Evolutionary conservation across 2,329 filamentous ascomycete genomes (phyloP).

Genomic region (Zalaria obscura): DNA sequence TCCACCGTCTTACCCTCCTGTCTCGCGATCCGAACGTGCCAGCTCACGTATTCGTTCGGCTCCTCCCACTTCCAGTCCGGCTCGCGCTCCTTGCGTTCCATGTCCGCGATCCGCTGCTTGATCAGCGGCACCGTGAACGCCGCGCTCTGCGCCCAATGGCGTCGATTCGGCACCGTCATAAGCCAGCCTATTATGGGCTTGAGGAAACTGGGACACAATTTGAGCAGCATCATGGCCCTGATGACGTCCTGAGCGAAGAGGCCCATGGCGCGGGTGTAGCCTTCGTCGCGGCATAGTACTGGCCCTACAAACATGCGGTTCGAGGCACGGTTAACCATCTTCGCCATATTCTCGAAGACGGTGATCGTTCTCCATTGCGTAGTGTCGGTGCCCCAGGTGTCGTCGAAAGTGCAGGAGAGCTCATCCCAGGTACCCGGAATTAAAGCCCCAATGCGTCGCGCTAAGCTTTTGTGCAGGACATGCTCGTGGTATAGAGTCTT

Average conservation of each 20-base stretch:
- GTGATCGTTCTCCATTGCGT: slow-evolving; percentile 22
- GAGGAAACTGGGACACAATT: slow-evolving; percentile 32
- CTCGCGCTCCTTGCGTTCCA: slow-evolving; percentile 29
- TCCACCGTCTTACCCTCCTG: slow-evolving; percentile 30
- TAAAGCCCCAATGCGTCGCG: slow-evolving; percentile 23
- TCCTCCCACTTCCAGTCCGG: slow-evolving; percentile 26
- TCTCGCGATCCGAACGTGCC: slow-evolving; percentile 39
- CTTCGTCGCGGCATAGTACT: slow-evolving; percentile 30
- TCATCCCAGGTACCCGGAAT: slow-evolving; percentile 25
- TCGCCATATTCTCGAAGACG: slow-evolving; percentile 20
- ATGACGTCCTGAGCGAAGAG: slow-evolving; percentile 36
- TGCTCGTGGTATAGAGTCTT: slow-evolving; percentile 26
- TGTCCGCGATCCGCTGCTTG: slow-evolving; percentile 31
- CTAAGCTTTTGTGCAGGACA: slow-evolving; percentile 25
- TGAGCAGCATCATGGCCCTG: slow-evolving; percentile 21
- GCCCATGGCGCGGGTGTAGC: slow-evolving; percentile 33
- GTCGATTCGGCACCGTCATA: slow-evolving; percentile 30
- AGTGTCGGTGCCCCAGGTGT: slow-evolving; percentile 23
- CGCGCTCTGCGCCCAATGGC: slow-evolving; percentile 32
- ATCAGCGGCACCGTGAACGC: slow-evolving; percentile 34
- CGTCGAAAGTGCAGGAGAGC: slow-evolving; percentile 17
- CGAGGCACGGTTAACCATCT: slow-evolving; percentile 24
- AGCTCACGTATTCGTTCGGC: slow-evolving; percentile 44
- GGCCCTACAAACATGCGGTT: slow-evolving; percentile 32
- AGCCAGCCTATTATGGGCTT: slow-evolving; percentile 36